Evolutionary conservation across 768 basidiomycete genomes (phyloP), one percentile per base, ranked within the genome.

Genomic region (Trametes cinnabarina): DNA sequence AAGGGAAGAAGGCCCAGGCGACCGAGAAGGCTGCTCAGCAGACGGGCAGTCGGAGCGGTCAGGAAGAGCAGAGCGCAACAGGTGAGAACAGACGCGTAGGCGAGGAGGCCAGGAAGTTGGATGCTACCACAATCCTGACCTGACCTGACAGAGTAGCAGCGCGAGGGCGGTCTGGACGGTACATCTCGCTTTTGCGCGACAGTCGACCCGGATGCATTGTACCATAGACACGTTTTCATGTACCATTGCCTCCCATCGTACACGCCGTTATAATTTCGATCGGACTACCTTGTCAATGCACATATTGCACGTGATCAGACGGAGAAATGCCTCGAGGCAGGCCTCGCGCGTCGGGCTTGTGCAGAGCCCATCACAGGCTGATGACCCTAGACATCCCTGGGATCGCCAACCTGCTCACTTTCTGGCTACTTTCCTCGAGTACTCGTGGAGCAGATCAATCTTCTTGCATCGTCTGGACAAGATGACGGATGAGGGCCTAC

Each of bases 281-380:
- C 19, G 44, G 44, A 5, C 44, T 46, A 25, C 44, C 25, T 20
- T 43, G 8, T 30, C 47, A 57, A 49, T 50, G 40, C 34, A 23
- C 11, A 15, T 3, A 2, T 6, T 5, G 35, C 57, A 58, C 57
- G 57, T 58, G 57, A 58, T 43, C 0, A 39, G n/a, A 46, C 19
- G 22, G 35, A 5, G 35, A 35, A 22, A n/a, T 23, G 57, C 57
- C 57, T 58, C 49, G 57, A 58, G 57, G 57, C 57, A 10, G 2
- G 43, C 50, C 57, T 51, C 49, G 49, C 49, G 49, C 49, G 49
- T 48, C 25, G 22, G 42, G 23, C 43, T 44, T 44, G 44, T 34
- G 40, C 55, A 43, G 55, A 40, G 46, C 28, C 54, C 54, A 47
- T 54, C 43, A 46, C 23, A 28, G 54, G 25, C 47, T 40, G 28